Base-by-base conservation (phyloP, 2,329 filamentous ascomycete genomes). In the Aspergillus brasiliensis region DNA sequence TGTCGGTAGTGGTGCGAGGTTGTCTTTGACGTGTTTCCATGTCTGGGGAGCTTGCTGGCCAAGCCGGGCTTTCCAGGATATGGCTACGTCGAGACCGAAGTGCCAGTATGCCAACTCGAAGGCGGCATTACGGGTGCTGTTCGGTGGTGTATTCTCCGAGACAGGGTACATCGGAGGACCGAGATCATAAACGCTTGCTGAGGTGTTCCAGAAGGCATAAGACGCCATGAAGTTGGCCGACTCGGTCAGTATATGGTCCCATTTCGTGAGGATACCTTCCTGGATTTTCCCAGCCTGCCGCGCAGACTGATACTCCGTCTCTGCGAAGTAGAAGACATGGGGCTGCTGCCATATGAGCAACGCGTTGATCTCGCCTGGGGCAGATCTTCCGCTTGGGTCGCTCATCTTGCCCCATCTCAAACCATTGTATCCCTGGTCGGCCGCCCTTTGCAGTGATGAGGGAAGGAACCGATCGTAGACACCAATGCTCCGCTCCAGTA, bases 271-370 rank as follows among this genome's bases (percentile, higher is more conserved):
- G 0, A 59, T 60, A 1, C 55, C 46, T 10, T 28, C 4, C 17
- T 3, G 31, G 5, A 31, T 28, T 31, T 10, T 2, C 13, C 46
- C 31, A 1, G 25, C 56, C 7, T 72, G 77, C 0, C 81, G 79
- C 55, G 75, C 80, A 0, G 76, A 76, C 21, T 82, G 77, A 65
- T 82, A 86, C 66, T 85, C 82, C 17, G 82, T 72, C 68, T 86
- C 84, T 0, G 85, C 85, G 65, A 87, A 84, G 67, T 84, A 85
- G 77, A 87, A 83, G 0, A 82, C 78, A 67, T 88, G 85, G 7
- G 84, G 84, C 65, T 87, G 85, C 65, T 88, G 85, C 85, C 85
- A 88, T 58, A 87, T 83, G 3, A 88, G 74, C 1, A 88, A 73
- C 8, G 80, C 82, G 68, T 88, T 88, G 68, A 87, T 87, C 62